phyloP scores from a whole-genome alignment of 2,329 filamentous ascomycete species.

The Cladosporium velox region DNA sequence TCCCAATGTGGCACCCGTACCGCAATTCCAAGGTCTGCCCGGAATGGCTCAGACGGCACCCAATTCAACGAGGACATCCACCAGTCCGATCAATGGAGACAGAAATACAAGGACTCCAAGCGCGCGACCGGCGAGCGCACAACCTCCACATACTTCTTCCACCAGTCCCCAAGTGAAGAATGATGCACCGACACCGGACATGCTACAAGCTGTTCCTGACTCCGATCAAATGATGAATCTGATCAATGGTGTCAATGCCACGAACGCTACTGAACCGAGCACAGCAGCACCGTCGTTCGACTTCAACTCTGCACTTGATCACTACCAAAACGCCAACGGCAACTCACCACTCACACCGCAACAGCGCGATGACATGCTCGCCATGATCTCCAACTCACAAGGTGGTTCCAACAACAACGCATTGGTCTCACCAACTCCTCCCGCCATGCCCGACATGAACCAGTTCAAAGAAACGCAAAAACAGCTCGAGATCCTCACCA shows the following conservation, averaged over 20 bases:
- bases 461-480: conserved; percentile 69
- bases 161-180: conserved; percentile 42
- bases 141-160: conserved; percentile 17
- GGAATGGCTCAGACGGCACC: conserved; percentile 30
- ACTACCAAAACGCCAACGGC: conserved; percentile 50
- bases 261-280: conserved; percentile 36
- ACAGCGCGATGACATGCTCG: conserved; percentile 51
- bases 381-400: conserved; percentile 33
- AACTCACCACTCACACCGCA: conserved; percentile 50
- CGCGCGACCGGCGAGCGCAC: conserved; percentile 24
- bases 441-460: conserved; percentile 58
- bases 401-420: conserved; percentile 54
- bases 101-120: conserved; percentile 26
- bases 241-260: conserved; percentile 50
- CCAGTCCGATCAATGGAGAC: conserved; percentile 30
- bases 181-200: conserved; percentile 42
- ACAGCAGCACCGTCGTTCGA: conserved; percentile 44
- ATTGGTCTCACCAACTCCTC: conserved; percentile 57
- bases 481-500: conserved; percentile 76
- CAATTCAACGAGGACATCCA: conserved; percentile 31
- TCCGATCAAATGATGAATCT: conserved; percentile 54
- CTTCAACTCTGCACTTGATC: conserved; percentile 49
- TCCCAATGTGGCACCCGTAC: conserved; percentile 35
- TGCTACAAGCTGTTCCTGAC: conserved; percentile 40
- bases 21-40: conserved; percentile 32